Conservation (phyloP, 2,329 filamentous ascomycete species). For the Pestalotiopsis sp. region DNA sequence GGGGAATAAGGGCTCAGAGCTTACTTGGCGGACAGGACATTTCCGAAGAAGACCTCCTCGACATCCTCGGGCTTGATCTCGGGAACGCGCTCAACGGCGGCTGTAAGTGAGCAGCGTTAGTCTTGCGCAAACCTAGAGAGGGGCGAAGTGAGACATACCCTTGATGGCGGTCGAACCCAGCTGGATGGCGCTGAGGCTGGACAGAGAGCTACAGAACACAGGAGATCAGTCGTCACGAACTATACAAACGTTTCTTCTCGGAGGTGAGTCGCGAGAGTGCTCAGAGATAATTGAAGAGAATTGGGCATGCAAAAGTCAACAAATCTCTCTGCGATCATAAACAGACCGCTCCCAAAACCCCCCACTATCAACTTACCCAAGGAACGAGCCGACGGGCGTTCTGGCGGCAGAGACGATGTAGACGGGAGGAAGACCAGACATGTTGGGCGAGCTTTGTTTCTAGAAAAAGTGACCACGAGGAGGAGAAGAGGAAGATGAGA, state of each 20-base stretch:
- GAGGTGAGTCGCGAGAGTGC: background rate
- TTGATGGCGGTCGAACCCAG: conserved; percentile 93
- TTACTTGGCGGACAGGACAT: conserved; percentile 95
- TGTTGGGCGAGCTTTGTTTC: conserved; percentile 41
- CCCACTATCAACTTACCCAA: conserved; percentile 66
- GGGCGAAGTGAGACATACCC: conserved; percentile 53
- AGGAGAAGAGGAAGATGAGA: background rate
- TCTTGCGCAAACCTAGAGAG: conserved; percentile 5
- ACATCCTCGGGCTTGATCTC: conserved; percentile 87
- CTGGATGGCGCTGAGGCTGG: conserved; percentile 82
- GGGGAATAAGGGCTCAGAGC: conserved; percentile 24
- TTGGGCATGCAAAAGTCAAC: conserved; percentile 11
- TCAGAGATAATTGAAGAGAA: background rate
- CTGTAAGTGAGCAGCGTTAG: conserved; percentile 36
- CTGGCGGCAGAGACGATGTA: conserved; percentile 94
- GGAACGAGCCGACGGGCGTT: conserved; percentile 92
- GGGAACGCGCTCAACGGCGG: conserved; percentile 82
- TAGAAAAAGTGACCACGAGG: background rate
- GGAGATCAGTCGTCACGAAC: background rate
- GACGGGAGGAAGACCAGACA: conserved; percentile 82
- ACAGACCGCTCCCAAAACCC: conserved; percentile 13
- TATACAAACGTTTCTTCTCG: background rate
- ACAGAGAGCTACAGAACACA: conserved; percentile 69
- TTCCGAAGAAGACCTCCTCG: conserved; percentile 97
- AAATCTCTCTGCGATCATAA: background rate